These are phyloP conservation scores for Inonotus obliquus DNA, from an alignment of 1,284 basidiomycete genomes.

Conservation along the genomic window DNA sequence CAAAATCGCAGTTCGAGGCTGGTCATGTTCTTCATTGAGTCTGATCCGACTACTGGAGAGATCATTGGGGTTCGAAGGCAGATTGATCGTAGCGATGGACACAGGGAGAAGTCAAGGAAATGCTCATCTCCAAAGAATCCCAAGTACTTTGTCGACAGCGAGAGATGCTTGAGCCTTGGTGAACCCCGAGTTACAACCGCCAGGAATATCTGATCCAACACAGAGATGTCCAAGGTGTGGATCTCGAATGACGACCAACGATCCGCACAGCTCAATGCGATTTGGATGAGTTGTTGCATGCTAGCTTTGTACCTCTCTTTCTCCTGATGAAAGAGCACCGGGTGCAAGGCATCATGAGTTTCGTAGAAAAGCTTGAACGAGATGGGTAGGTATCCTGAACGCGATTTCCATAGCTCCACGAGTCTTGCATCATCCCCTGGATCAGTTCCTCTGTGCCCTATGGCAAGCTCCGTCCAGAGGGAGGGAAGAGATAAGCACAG, in stretches of 20 bases:
- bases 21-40: constrained; percentile 8
- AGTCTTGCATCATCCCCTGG: constrained; percentile 4
- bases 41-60: not conserved
- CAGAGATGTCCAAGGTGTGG: constrained; percentile 6
- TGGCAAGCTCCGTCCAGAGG: constrained; percentile 7
- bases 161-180: constrained; percentile 2
- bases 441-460: constrained; percentile 8
- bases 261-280: not conserved
- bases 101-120: constrained; percentile 5
- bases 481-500: constrained; percentile 10
- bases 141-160: constrained; percentile 11
- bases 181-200: constrained; percentile 8
- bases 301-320: not conserved
- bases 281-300: not conserved
- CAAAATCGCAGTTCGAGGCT: constrained; percentile 11
- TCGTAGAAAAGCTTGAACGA: constrained; percentile 5
- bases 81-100: constrained; percentile 4
- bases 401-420: constrained; percentile 4
- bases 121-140: constrained; percentile 10
- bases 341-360: not conserved
- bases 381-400: constrained; percentile 5
- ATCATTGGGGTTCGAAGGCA: constrained; percentile 7
- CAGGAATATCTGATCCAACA: constrained; percentile 7
- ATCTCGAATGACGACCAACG: constrained; percentile 13
- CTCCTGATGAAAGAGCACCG: constrained; percentile 3